Base-by-base conservation (phyloP, 148 eudicot genomes). In the Rhododendron molle region DNA sequence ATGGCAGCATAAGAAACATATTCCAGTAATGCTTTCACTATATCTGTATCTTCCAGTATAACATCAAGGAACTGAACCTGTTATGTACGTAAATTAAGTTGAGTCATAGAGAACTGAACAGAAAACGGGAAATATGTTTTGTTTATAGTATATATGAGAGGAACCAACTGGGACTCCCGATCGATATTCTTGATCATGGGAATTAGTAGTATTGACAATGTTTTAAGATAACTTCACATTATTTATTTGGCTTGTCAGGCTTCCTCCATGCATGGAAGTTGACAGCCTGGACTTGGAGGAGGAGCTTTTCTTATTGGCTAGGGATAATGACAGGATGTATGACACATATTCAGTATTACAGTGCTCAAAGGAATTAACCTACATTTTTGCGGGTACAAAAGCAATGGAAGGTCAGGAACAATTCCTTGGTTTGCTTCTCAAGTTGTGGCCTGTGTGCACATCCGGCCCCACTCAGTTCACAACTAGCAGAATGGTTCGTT, bases 351-450 rank as follows among this genome's bases (percentile, higher is more conserved):
- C 74, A 28, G 10, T 11, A 12, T 69, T 30, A 3, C 34, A n/a
- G 74, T 13, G 12, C 30, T 65, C 71, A 34, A 13, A 71, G 40
- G 16, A 38, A 9, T 18, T 58, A 83, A 87, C 86, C 43, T 91
- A 96, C 98, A 83, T 96, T 96, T 90, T 96, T 96, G 71, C 98
- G 96, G 34, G 89, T 89, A 85, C 98, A 96, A 84, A 90, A 93
- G 92, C 98, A 96, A 86, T 90, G 98, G 85, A 90, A 96, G 81
- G 94, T 87, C 81, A 89, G 85, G 88, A 96, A 93, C 82, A 94
- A 86, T 2, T 96, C 98, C 87, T 89, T 89, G 82, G 94, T 90
- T 69, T 92, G 92, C 85, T 87, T 93, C 84, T 94, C 97, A 81
- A 90, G 85, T 80, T 88, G 84, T 84, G 92, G 90, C 85, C 81